Base-by-base conservation (phyloP, 164 flowering plant genomes). In the Stephania cephalantha region DNA sequence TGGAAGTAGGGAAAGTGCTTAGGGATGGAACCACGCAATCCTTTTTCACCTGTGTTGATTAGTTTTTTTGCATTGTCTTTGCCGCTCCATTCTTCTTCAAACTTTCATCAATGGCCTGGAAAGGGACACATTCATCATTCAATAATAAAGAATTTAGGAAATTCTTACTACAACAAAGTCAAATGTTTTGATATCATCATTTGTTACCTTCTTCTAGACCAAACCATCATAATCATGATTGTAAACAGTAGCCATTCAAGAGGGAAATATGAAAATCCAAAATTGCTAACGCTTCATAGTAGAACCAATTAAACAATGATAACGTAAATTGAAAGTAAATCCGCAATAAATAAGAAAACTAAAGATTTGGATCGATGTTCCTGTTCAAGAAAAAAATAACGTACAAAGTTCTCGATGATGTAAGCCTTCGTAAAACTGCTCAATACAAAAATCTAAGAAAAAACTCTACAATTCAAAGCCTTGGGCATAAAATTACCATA, bases 61-160 rank as follows among this genome's bases (percentile, higher is more conserved):
- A 95, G 86, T 78, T 85, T 91, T 84, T 95, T 95, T 1, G 97
- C 90, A 75, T 91, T 86, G 81, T 93, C n/a, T n/a, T n/a, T n/a
- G 97, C 67, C 91, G 75, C 97, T 89, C 97, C 98, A 95, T 76
- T 93, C 97, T 61, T 85, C 90, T 79, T 91, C 97, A 45, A 97
- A n/a, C n/a, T 95, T 88, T 93, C 99, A 81, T 95, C 99, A 74
- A 94, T 93, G 69, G 97, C 98, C 98, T 95, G 84, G 70, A 76
- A 70, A 52, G 45, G 31, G 74, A 74, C 2, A 73, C 5, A 29
- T 17, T 9, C 42, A 42, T 80, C 50, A 76, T 67, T 69, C 69
- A 73, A 9, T 52, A 0, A n/a, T 66, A 17, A 53, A 71, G 10
- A 44, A 20, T 9, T 7, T 48, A 53, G 1, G 22, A 35, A 53